phyloP scores from a whole-genome alignment of 305 asterid species.

The Ilex paraguariensis region DNA sequence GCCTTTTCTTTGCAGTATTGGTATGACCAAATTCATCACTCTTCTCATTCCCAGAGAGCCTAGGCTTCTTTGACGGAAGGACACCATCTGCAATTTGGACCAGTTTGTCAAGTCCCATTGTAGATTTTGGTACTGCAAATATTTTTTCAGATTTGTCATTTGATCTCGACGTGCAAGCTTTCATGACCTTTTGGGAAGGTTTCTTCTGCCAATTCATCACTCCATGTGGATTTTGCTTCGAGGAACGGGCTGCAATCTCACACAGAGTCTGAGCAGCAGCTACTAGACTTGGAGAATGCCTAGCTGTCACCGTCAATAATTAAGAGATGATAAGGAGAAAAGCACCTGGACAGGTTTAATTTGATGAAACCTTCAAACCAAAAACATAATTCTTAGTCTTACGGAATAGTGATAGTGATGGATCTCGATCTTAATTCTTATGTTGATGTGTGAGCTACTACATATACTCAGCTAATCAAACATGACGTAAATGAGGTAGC shows the following conservation, averaged over 20 bases:
- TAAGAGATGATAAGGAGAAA: too few species aligned
- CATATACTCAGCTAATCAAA: too few species aligned
- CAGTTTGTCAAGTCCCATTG: slow-evolving; percentile 23
- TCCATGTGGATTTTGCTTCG: slow-evolving; percentile 31
- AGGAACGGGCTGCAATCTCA: slow-evolving; percentile 39
- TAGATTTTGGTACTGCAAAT: slow-evolving; percentile 32
- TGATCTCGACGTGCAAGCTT: slow-evolving; percentile 46
- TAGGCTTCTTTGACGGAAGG: slow-evolving; percentile 62
- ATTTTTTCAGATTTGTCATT: slow-evolving; percentile 38
- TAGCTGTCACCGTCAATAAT: slow-evolving; percentile 14
- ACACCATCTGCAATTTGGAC: slow-evolving; percentile 33
- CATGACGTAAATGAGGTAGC: too few species aligned
- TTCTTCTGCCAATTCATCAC: slow-evolving; percentile 29
- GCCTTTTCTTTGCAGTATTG: slow-evolving; percentile 36
- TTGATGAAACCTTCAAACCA: too few species aligned
- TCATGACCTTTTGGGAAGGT: slow-evolving; percentile 43
- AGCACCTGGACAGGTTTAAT: too few species aligned
- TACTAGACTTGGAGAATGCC: slow-evolving; percentile 27
- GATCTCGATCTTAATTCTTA: too few species aligned
- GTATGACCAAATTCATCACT: slow-evolving; percentile 17
- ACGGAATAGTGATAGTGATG: too few species aligned
- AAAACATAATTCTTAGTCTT: too few species aligned
- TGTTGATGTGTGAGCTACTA: too few species aligned
- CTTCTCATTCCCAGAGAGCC: slow-evolving; percentile 37
- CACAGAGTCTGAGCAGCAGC: slow-evolving; percentile 47